phyloP scores from a whole-genome alignment of 768 basidiomycete species.

The Mycena pura region DNA sequence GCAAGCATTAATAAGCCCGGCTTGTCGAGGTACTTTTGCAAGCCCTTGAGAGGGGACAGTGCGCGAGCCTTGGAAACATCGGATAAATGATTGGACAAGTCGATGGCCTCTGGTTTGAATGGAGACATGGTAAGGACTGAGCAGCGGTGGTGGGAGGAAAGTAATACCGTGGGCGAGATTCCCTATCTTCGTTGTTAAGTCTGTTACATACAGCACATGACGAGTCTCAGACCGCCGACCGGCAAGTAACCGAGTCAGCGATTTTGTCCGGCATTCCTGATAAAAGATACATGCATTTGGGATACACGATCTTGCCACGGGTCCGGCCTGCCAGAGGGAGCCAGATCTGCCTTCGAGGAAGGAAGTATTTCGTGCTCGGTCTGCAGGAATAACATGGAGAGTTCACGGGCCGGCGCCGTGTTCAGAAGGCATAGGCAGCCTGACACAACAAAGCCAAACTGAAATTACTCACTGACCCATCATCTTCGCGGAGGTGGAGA shows the following conservation, averaged over 20 bases:
- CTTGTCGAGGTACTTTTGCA: conserved; percentile 63
- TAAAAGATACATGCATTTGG: too few species aligned
- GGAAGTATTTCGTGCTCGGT: too few species aligned
- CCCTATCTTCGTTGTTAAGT: too few species aligned
- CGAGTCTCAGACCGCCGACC: too few species aligned
- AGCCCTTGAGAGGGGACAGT: conserved; percentile 65
- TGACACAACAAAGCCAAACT: background rate
- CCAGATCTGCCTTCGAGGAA: too few species aligned
- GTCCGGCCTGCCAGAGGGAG: too few species aligned
- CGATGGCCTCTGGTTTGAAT: conserved; percentile 52
- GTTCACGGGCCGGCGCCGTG: background rate
- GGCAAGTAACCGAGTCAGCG: too few species aligned
- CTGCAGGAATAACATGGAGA: too few species aligned
- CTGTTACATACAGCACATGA: too few species aligned
- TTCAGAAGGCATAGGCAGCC: background rate
- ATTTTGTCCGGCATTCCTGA: too few species aligned
- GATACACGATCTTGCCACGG: too few species aligned
- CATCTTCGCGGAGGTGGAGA: conserved; percentile 61
- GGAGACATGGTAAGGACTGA: conserved; percentile 30
- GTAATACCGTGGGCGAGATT: conserved; percentile 6
- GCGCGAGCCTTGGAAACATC: conserved; percentile 52
- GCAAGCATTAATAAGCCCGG: conserved; percentile 67
- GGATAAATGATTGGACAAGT: conserved; percentile 78
- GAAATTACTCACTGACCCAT: conserved; percentile 28
- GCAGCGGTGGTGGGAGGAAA: conserved; percentile 1